Conservation (phyloP, 257 asterid species). For the Fraxinus cuspidata region DNA sequence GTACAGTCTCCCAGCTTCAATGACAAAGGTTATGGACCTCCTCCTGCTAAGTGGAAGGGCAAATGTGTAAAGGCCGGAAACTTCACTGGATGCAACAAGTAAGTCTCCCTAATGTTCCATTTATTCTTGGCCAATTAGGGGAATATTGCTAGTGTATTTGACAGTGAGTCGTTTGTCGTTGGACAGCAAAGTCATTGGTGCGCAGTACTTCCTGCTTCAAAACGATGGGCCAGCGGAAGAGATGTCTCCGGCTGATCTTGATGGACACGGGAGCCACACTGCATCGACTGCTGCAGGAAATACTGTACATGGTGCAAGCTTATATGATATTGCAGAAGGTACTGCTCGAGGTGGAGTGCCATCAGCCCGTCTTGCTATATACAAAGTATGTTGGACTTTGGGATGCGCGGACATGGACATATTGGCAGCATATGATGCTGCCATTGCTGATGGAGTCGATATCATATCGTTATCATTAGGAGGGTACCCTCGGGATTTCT, state of each 20-base stretch:
- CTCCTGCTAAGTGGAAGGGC: constrained; percentile 77
- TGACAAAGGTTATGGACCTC: constrained; percentile 70
- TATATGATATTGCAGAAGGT: constrained; percentile 52
- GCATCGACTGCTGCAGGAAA: constrained; percentile 71
- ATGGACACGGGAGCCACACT: constrained; percentile 85
- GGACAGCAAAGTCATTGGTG: constrained; percentile 78
- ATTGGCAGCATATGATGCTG: constrained; percentile 70
- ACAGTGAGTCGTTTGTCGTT: not conserved
- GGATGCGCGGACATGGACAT: constrained; percentile 55
- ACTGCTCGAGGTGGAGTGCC: constrained; percentile 79
- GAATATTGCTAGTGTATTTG: not conserved
- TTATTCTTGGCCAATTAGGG: not conserved
- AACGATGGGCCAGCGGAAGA: not conserved
- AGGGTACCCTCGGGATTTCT: constrained; percentile 31
- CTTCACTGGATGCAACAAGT: constrained; percentile 88
- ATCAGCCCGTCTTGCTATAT: constrained; percentile 65
- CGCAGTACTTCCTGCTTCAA: constrained; percentile 45
- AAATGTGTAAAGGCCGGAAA: constrained; percentile 45
- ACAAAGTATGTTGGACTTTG: constrained; percentile 59
- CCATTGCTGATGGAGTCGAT: constrained; percentile 76
- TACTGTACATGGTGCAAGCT: constrained; percentile 43
- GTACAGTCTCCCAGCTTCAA: constrained; percentile 55
- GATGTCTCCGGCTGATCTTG: constrained; percentile 45
- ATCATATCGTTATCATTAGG: constrained; percentile 70
- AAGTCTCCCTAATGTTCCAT: constrained; percentile 2